phyloP scores from a whole-genome alignment of 345 rosid species.

The Salix viminalis region DNA sequence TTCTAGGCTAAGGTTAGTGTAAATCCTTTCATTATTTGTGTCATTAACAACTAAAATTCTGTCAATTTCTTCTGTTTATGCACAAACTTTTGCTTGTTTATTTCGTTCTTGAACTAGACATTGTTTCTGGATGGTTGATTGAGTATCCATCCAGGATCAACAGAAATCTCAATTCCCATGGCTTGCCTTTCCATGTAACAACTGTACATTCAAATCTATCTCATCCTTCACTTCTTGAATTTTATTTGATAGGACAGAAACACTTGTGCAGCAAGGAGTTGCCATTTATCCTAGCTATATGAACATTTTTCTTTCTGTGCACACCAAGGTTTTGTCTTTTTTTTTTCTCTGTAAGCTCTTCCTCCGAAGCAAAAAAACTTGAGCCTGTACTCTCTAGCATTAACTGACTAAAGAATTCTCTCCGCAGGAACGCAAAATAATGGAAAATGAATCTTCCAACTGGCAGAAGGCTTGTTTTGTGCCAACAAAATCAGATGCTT shows the following conservation, averaged over 20 bases:
- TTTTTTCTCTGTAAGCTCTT: too few relatives aligned
- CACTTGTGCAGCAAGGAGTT: background rate
- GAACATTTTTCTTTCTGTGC: too few relatives aligned
- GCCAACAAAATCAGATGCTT: constrained; percentile 76
- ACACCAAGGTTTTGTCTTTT: too few relatives aligned
- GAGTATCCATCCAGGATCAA: background rate
- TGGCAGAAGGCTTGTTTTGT: constrained; percentile 87
- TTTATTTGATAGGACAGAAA: background rate
- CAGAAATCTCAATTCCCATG: background rate
- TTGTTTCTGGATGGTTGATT: background rate
- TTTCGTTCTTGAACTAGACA: too few relatives aligned
- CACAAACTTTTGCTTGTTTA: too few relatives aligned
- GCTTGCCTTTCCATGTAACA: background rate
- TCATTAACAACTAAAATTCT: too few relatives aligned
- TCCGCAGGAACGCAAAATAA: constrained; percentile 70
- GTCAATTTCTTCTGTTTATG: too few relatives aligned
- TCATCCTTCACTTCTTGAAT: background rate
- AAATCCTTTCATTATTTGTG: too few relatives aligned
- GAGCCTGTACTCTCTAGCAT: background rate
- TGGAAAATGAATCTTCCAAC: constrained; percentile 56
- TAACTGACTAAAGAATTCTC: background rate
- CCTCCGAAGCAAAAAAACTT: too few relatives aligned
- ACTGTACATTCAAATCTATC: background rate
- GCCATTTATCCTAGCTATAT: too few relatives aligned
- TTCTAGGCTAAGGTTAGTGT: background rate